Base-by-base conservation (phyloP, 2,329 filamentous ascomycete genomes). In the Microdochium paspali region DNA sequence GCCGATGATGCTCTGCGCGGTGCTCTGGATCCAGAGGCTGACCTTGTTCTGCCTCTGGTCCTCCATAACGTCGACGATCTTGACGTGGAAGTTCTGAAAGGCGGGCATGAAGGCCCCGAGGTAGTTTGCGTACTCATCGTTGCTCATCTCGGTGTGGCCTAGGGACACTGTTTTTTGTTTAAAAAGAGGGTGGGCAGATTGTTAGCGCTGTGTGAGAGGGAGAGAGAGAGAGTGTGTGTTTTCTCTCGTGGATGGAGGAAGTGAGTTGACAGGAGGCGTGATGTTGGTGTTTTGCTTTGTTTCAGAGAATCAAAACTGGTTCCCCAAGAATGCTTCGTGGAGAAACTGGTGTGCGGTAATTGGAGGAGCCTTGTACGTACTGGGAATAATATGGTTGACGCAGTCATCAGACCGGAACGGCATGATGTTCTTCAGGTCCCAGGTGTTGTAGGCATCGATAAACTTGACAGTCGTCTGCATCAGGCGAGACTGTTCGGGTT, bases 11-110 rank as follows among this genome's bases (percentile, higher is more conserved):
- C 52, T 55, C 6, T 52, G 40, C 6, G 51, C 52, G 10, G 46
- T 53, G 46, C 52, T 54, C 9, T 15, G 44, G 21, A 44, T 49
- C 52, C 49, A 51, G 9, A 58, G 13, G 9, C 49, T 50, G 26
- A 54, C 51, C 45, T 57, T 58, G 51, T 57, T 57, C 18, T 31
- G 49, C 20, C 10, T 21, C 13, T 46, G 49, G 45, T 58, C 55
- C 40, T 54, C 56, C 24, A 52, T 20, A 2, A 52, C 2, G 7
- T 54, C 52, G 31, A 50, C 25, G 12, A 51, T 18, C 18, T 24
- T 44, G 24, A 52, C 44, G 13, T 44, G 32, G 32, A 52, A 52
- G 46, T 44, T 32, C 5, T 23, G 13, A 24, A 54, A 47, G 10
- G 44, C 20, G 3, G 50, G 44, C 3, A 54, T 44, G 12, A 48